Evolutionary conservation across 805 yeast species (phyloP), one percentile per base, ranked within the genome.

Genomic region (Candida sithepensis): DNA sequence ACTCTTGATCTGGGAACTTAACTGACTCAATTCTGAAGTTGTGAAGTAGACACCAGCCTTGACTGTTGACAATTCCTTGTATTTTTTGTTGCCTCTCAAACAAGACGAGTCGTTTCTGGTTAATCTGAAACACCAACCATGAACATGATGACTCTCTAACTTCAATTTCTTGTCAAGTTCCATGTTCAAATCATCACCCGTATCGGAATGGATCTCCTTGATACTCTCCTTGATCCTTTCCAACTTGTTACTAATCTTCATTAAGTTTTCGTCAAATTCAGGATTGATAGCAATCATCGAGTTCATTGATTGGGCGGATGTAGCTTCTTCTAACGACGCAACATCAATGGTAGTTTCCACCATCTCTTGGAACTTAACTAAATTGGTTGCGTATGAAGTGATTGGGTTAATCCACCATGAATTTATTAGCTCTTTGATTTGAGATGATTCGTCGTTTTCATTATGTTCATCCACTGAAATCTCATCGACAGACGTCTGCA

Each of bases 31-130:
- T 51, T 75, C 75, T 39, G 71, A 66, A 1, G 96, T 88, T 9
- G 96, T 89, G 72, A 94, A 94, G 64, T 76, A 89, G 4, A 92
- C 92, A 48, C 99, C 99, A 2, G 97, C 96, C 63, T 94, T 94
- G 26, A 89, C 95, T 0, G 97, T 92, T 44, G 90, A 87, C 39
- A 92, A 71, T 64, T 94, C 97, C 44, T 76, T 76, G 62, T 84
- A 91, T 36, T 78, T 75, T 47, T 72, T 73, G 42, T 72, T 69
- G 12, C 77, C 78, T 57, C 98, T 79, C 49, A 94, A 72, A 19
- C 86, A 84, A 10, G 85, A 74, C 2, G 96, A 91, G 60, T 94
- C 98, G 47, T 81, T 84, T 65, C 99, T 79, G 1, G 99, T 94
- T 20, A 94, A 78, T 56, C 98, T 75, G 75, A 92, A 80, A 65